These are phyloP conservation scores for Jatropha multifida DNA, from an alignment of 441 rosid species.

Conservation along the genomic window DNA sequence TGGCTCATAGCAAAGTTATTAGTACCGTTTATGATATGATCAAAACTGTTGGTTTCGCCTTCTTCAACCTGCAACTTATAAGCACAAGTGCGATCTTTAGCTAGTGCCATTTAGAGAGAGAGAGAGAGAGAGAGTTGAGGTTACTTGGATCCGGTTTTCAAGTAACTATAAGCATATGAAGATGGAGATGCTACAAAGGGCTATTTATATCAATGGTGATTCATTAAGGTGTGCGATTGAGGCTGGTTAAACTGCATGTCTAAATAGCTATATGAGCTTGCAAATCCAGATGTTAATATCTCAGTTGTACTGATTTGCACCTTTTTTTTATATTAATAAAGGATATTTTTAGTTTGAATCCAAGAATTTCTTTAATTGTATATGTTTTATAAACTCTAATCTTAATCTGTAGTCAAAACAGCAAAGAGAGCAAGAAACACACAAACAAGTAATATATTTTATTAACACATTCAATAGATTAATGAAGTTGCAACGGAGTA, in stretches of 20 bases:
- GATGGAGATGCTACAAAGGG: slow-evolving; percentile 11
- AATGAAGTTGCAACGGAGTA: slow-evolving; percentile 10
- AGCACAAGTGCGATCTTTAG: slow-evolving; percentile 34
- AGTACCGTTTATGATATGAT: neutral
- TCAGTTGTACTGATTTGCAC: neutral
- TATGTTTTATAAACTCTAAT: too few species aligned
- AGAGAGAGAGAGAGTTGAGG: neutral
- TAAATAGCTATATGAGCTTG: too few species aligned
- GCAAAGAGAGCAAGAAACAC: too few species aligned
- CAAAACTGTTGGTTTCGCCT: slow-evolving; percentile 25
- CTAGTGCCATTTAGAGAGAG: slow-evolving; percentile 48
- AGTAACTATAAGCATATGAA: slow-evolving; percentile 3
- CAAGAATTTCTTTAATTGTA: too few species aligned
- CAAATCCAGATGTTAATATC: neutral
- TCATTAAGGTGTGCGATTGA: neutral
- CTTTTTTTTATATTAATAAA: neutral
- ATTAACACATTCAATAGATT: neutral
- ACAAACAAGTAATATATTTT: neutral
- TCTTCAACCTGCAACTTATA: slow-evolving; percentile 16
- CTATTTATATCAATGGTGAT: slow-evolving; percentile 18
- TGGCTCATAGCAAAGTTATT: slow-evolving; percentile 28
- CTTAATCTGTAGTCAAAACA: too few species aligned
- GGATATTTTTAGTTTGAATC: too few species aligned
- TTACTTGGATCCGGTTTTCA: slow-evolving; percentile 7
- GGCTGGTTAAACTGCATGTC: neutral